Percentiles rank a stretch among this genome's conserved stretches.
These are phyloP conservation scores for Zygotorulaspora chibaensis DNA, from an alignment of 805 yeast genomes.

Conservation along the genomic window DNA sequence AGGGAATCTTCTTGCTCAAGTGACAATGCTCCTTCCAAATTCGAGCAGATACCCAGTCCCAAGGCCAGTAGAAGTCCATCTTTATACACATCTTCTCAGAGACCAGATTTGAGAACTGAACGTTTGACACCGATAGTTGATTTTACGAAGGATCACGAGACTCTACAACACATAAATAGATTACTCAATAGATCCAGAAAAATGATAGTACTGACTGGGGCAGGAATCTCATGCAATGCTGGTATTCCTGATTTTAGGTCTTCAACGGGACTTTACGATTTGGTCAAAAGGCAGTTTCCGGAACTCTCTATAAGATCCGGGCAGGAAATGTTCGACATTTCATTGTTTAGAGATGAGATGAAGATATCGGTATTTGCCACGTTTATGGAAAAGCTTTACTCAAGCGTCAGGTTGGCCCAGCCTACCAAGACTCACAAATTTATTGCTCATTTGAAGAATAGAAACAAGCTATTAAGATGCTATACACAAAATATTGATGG, in stretches of 20 bases:
- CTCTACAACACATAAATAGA: constrained; percentile 27
- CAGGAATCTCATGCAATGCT: constrained; percentile 94
- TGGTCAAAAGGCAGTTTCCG: constrained; percentile 62
- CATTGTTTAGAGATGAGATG: constrained; percentile 64
- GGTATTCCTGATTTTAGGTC: constrained; percentile 96
- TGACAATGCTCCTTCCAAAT: neutral
- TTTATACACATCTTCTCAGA: constrained; percentile 3
- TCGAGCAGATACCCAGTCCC: constrained; percentile 11
- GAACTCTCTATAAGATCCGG: constrained; percentile 63
- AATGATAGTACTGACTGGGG: constrained; percentile 80
- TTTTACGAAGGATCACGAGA: constrained; percentile 14
- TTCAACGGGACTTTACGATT: constrained; percentile 72
- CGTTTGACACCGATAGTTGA: constrained; percentile 15
- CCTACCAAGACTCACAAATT: constrained; percentile 86
- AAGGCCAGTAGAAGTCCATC: constrained; percentile 9
- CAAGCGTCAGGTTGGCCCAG: constrained; percentile 56
- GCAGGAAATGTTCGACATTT: constrained; percentile 84
- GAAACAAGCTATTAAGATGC: constrained; percentile 70
- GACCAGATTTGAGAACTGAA: constrained; percentile 17
- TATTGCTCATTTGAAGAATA: constrained; percentile 53
- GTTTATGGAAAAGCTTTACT: constrained; percentile 79
- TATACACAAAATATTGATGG: constrained; percentile 96
- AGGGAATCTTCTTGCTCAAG: neutral
- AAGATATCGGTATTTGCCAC: constrained; percentile 74
- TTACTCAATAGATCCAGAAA: constrained; percentile 37